Evolutionary conservation across 768 basidiomycete species (phyloP).

Genomic region (Sporobolomyces phaffii): DNA sequence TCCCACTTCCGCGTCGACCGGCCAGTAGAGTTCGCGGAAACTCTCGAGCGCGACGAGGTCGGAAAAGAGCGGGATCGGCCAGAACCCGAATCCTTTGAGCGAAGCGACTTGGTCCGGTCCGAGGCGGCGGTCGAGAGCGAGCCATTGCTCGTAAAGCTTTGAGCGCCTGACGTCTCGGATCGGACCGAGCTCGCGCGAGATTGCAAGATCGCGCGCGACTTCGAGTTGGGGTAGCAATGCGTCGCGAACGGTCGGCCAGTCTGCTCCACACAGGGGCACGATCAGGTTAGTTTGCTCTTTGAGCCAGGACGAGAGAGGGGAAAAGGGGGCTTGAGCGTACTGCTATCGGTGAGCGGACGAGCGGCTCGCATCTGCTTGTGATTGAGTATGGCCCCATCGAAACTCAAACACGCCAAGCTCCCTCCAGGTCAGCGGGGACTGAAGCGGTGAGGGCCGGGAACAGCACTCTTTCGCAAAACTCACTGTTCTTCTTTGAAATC

Average conservation of each 20-base stretch:
- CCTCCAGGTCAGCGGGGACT: background rate
- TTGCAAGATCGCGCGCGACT: background rate
- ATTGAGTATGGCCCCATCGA: background rate
- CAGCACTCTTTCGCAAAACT: too few species aligned
- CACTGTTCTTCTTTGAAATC: background rate
- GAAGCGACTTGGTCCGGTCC: too few species aligned
- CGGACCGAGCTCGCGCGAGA: background rate
- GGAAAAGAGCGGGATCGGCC: background rate
- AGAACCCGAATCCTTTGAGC: background rate
- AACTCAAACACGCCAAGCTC: background rate
- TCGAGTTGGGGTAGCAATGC: background rate
- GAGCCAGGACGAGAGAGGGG: background rate
- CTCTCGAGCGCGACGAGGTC: background rate
- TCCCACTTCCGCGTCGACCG: background rate
- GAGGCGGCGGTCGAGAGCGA: too few species aligned
- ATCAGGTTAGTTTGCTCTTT: background rate
- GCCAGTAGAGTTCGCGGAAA: background rate
- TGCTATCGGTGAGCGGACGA: conserved; percentile 1
- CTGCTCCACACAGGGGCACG: too few species aligned
- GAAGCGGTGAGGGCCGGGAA: too few species aligned
- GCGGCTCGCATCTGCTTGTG: conserved; percentile 1
- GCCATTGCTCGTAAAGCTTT: too few species aligned
- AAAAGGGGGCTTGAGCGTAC: background rate
- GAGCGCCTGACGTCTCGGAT: background rate
- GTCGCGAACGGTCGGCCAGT: background rate